Evolutionary conservation across 2,329 filamentous ascomycete genomes (phyloP).

Genomic region (Microsporum audouinii): DNA sequence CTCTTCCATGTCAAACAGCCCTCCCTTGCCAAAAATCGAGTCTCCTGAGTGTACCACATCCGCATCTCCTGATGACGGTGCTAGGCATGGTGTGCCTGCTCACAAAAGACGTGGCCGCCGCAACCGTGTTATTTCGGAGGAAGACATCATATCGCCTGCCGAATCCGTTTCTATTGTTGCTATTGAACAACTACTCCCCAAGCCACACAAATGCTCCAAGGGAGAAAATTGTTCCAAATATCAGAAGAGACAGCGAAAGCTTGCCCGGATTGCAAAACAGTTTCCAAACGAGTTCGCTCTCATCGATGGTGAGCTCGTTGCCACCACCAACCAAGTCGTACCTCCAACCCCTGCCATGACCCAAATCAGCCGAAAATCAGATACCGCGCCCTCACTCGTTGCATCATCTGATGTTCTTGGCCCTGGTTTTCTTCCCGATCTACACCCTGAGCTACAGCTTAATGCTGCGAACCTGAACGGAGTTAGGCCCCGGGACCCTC

Average conservation of each 20-base stretch:
- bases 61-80: constrained; percentile 6
- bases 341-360: constrained; percentile 54
- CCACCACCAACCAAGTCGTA: constrained; percentile 46
- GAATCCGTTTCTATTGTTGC: constrained; percentile 85
- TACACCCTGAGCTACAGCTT: constrained; percentile 54
- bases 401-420: constrained; percentile 87
- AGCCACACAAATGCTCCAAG: constrained; percentile 73
- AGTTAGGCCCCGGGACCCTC: constrained; percentile 63
- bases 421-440: constrained; percentile 50
- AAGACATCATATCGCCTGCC: constrained; percentile 61
- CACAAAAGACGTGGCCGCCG: constrained; percentile 18
- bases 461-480: constrained; percentile 62
- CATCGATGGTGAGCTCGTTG: constrained; percentile 43
- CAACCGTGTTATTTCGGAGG: constrained; percentile 13
- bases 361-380: constrained; percentile 49
- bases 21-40: not conserved
- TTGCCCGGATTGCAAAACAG: constrained; percentile 63
- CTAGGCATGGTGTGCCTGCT: constrained; percentile 5
- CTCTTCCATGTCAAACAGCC: constrained; percentile 9
- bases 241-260: constrained; percentile 64
- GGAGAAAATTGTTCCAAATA: constrained; percentile 77
- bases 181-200: constrained; percentile 84
- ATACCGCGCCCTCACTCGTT: constrained; percentile 68
- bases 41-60: not conserved
- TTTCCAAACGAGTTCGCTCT: constrained; percentile 56